A percentile compares a stretch with the other conserved stretches of the same genome.
phyloP scores from a whole-genome alignment of 257 asterid species.

The Solanum rostratum region DNA sequence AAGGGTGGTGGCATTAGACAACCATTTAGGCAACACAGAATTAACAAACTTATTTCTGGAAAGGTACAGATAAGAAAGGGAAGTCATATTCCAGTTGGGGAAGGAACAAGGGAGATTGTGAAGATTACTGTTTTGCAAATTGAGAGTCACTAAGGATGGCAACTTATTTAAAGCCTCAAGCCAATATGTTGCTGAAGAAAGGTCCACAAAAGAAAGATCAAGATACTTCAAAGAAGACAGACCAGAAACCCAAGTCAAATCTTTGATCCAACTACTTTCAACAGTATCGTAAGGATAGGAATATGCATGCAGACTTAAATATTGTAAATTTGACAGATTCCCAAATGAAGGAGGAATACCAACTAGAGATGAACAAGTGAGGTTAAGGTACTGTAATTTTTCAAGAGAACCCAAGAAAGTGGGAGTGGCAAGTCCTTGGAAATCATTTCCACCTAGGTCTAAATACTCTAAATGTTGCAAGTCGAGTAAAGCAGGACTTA shows the following conservation, averaged over 20 bases:
- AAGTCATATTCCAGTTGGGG: background rate
- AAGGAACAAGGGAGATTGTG: background rate
- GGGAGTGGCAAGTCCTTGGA: slow-evolving; percentile 4
- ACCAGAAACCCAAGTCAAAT: background rate
- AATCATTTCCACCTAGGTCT: slow-evolving; percentile 17
- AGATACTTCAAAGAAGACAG: slow-evolving; percentile 6
- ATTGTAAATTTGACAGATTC: slow-evolving; percentile 9
- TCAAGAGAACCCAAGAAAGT: slow-evolving; percentile 9
- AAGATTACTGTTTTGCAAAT: slow-evolving; percentile 1
- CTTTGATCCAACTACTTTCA: background rate
- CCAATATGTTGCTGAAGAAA: background rate
- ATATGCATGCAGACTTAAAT: background rate
- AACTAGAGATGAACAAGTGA: background rate
- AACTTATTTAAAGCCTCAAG: background rate
- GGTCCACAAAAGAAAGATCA: slow-evolving; percentile 3
- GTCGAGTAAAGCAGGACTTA: slow-evolving; percentile 9
- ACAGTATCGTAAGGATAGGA: background rate
- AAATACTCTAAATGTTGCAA: slow-evolving; percentile 5
- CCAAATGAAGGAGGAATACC: slow-evolving; percentile 18
- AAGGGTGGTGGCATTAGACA: slow-evolving; percentile 6
- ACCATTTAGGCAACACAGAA: slow-evolving; percentile 10
- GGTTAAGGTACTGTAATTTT: slow-evolving; percentile 11
- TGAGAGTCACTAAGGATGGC: background rate
- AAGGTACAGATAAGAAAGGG: slow-evolving; percentile 2
- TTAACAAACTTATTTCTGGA: background rate